These are phyloP conservation scores for Sphagnum fallax DNA, from an alignment of 228 moss, liverwort and hornwort species.

Conservation along the genomic window DNA sequence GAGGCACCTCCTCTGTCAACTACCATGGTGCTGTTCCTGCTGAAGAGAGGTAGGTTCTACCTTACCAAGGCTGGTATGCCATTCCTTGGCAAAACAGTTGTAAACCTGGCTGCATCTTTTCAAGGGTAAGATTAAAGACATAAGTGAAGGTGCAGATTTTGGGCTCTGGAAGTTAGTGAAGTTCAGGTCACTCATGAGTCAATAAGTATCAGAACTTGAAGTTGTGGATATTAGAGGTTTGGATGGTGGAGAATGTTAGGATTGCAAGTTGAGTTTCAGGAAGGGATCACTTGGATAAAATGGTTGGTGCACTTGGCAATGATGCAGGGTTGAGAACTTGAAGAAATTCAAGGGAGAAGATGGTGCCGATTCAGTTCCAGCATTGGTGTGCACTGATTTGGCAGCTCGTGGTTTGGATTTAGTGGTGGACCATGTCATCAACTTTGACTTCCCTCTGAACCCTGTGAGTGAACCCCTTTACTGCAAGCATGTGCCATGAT, in stretches of 20 bases:
- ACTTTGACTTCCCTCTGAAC: conserved; percentile 96
- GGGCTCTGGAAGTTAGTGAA: too few relatives aligned
- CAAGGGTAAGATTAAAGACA: too few relatives aligned
- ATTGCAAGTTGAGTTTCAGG: too few relatives aligned
- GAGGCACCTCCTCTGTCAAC: conserved; percentile 74
- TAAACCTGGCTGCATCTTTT: too few relatives aligned
- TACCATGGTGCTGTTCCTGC: conserved; percentile 99
- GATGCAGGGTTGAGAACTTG: conserved; percentile 78
- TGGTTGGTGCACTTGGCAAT: background rate
- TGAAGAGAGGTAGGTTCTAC: conserved; percentile 58
- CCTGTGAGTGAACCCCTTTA: conserved; percentile 48
- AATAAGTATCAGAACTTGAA: too few relatives aligned
- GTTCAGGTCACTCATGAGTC: too few relatives aligned
- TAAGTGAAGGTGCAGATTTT: too few relatives aligned
- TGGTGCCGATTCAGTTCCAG: conserved; percentile 48
- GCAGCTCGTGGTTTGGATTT: conserved; percentile 97
- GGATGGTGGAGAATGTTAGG: too few relatives aligned
- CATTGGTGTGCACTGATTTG: conserved; percentile 91
- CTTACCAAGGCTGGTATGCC: background rate
- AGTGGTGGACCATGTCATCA: conserved; percentile 95
- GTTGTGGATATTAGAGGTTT: too few relatives aligned
- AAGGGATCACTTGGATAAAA: too few relatives aligned
- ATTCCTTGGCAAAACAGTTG: too few relatives aligned
- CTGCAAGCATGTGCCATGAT: background rate
- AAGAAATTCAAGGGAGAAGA: conserved; percentile 71